phyloP scores from a whole-genome alignment of 805 yeast species.

The Sugiyamaella americana region DNA sequence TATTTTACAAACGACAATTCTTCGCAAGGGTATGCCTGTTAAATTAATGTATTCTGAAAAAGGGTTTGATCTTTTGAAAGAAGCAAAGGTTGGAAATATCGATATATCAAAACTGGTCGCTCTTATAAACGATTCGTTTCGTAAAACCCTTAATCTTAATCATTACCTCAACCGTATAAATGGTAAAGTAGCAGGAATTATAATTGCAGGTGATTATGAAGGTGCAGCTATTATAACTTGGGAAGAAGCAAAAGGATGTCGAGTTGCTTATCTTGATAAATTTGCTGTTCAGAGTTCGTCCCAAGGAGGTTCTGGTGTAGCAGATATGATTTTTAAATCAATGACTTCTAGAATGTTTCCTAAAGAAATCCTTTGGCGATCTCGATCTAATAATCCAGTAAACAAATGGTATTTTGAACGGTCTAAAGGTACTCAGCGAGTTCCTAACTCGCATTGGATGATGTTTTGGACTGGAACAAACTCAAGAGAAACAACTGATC shows the following conservation, averaged over 20 bases:
- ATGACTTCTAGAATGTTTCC: constrained; percentile 62
- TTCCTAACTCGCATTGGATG: constrained; percentile 38
- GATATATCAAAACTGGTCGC: constrained; percentile 51
- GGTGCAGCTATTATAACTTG: constrained; percentile 92
- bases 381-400: constrained; percentile 79
- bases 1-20: constrained; percentile 64
- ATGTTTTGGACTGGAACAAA: constrained; percentile 40
- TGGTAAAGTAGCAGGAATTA: constrained; percentile 62
- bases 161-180: constrained; percentile 64
- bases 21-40: constrained; percentile 69
- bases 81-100: constrained; percentile 37
- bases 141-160: constrained; percentile 54
- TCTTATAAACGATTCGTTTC: constrained; percentile 76
- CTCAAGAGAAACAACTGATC: constrained; percentile 30
- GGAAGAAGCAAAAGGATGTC: constrained; percentile 40
- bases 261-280: constrained; percentile 80
- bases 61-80: constrained; percentile 39
- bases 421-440: constrained; percentile 59
- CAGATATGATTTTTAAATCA: constrained; percentile 85
- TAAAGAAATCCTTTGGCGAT: constrained; percentile 81
- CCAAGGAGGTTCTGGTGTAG: constrained; percentile 91
- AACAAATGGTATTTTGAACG: constrained; percentile 98
- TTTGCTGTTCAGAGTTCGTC: constrained; percentile 79
- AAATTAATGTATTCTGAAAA: constrained; percentile 32
- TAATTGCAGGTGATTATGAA: constrained; percentile 89